Evolutionary conservation across 176 grass and related monocot genomes (phyloP).

Genomic region (Metroxylon sagu): DNA sequence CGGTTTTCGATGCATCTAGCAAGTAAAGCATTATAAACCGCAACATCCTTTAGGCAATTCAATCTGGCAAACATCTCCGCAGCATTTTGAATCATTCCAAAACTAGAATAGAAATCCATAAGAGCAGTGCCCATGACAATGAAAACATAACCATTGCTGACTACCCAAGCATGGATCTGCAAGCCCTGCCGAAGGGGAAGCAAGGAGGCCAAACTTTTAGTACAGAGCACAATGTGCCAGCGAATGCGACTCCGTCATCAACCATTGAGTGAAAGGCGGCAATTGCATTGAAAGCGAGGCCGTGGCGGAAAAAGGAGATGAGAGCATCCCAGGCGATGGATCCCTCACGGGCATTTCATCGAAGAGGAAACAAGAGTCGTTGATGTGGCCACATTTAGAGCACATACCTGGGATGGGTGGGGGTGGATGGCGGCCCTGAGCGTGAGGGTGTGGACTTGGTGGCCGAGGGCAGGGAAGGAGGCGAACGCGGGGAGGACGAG

Average conservation of each 20-base stretch:
- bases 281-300: constrained; percentile 8
- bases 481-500: constrained; percentile 18
- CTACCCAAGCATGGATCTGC: constrained; percentile 37
- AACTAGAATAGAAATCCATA: constrained; percentile 53
- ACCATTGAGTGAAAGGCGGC: constrained; percentile 29
- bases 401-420: constrained; percentile 29
- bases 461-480: constrained; percentile 12
- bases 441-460: constrained; percentile 14
- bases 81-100: constrained; percentile 34
- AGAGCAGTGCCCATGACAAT: constrained; percentile 33
- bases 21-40: constrained; percentile 35
- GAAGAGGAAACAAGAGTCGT: constrained; percentile 33
- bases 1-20: constrained; percentile 42
- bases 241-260: constrained; percentile 12
- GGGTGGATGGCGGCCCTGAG: constrained; percentile 36
- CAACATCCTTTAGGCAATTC: constrained; percentile 26
- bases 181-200: constrained; percentile 20
- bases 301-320: constrained; percentile 34
- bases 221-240: constrained; percentile 39
- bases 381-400: constrained; percentile 20
- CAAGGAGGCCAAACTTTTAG: constrained; percentile 38
- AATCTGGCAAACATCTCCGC: constrained; percentile 22
- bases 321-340: constrained; percentile 53
- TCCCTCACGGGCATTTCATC: constrained; percentile 50
- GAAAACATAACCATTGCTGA: constrained; percentile 15